Percentiles rank a stretch among this genome's conserved stretches.
Conservation (phyloP, 2,329 filamentous ascomycete species). For the Talaromyces islandicus region DNA sequence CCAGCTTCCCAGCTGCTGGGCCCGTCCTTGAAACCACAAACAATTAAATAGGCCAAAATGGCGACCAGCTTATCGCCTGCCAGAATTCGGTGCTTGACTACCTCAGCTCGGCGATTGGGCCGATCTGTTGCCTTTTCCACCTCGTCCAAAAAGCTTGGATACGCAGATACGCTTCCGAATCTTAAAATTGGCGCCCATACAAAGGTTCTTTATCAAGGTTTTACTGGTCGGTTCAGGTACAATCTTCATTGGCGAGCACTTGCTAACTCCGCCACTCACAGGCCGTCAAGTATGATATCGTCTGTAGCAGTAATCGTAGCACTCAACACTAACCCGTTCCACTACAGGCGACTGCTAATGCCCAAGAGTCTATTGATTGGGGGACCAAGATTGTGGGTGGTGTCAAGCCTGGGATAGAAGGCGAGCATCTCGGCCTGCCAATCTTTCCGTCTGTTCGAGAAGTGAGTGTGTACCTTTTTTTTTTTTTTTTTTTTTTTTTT, state of each 20-base stretch:
- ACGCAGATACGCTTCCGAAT: constrained; percentile 59
- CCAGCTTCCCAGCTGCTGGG: not conserved
- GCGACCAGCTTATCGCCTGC: constrained; percentile 1
- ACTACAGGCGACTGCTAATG: constrained; percentile 64
- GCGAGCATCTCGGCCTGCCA: constrained; percentile 67
- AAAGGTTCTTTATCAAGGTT: constrained; percentile 64
- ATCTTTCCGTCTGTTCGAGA: constrained; percentile 62
- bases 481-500: too few species aligned
- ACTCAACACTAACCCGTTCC: constrained; percentile 8
- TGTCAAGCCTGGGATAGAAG: constrained; percentile 64
- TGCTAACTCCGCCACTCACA: constrained; percentile 11
- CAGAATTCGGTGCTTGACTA: constrained; percentile 6
- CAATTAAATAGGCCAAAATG: not conserved
- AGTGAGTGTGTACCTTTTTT: constrained; percentile 25
- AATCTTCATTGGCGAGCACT: not conserved
- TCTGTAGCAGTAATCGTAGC: not conserved
- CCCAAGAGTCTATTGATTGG: constrained; percentile 68
- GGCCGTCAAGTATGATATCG: constrained; percentile 28
- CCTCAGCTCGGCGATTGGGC: constrained; percentile 1
- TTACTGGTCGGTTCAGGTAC: constrained; percentile 48
- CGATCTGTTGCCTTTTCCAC: constrained; percentile 23
- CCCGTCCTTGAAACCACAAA: not conserved
- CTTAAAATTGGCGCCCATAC: constrained; percentile 62
- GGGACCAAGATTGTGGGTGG: constrained; percentile 76
- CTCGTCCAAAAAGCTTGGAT: constrained; percentile 27